Percentiles rank a stretch among this genome's conserved stretches.
Evolutionary conservation across 306 rosid species (phyloP).

Genomic region (Malus sieversii): DNA sequence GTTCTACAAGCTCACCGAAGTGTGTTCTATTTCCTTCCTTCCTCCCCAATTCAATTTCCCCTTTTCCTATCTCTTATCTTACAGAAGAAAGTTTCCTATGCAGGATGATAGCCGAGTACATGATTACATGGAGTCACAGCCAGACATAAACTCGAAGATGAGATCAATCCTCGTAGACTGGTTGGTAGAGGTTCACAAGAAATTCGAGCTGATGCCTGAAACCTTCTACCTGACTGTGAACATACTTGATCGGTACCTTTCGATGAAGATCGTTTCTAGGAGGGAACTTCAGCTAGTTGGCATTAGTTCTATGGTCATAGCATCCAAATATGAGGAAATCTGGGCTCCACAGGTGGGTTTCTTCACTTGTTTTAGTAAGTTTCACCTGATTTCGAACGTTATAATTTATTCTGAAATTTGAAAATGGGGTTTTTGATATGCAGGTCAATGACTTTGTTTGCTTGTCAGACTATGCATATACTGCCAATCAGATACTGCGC

Average conservation of each 20-base stretch:
- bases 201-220: conserved; percentile 76
- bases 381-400: neutral
- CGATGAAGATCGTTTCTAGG: conserved; percentile 42
- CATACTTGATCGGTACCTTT: conserved; percentile 61
- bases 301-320: conserved; percentile 71
- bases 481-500: conserved; percentile 34
- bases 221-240: conserved; percentile 62
- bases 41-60: neutral
- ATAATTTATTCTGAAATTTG: neutral
- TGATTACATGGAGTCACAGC: conserved; percentile 57
- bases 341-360: conserved; percentile 74
- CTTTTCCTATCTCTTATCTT: neutral
- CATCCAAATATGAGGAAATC: conserved; percentile 79
- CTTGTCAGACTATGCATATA: conserved; percentile 68
- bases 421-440: neutral
- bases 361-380: neutral
- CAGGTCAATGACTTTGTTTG: conserved; percentile 76
- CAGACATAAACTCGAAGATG: conserved; percentile 69
- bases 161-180: conserved; percentile 77
- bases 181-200: conserved; percentile 74
- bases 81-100: neutral
- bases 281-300: conserved; percentile 80
- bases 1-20: conserved; percentile 58
- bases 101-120: conserved; percentile 44
- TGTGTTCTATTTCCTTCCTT: neutral